These are phyloP conservation scores for Zasmidium cellare DNA, from an alignment of 2,329 filamentous ascomycete genomes.

Conservation along the genomic window DNA sequence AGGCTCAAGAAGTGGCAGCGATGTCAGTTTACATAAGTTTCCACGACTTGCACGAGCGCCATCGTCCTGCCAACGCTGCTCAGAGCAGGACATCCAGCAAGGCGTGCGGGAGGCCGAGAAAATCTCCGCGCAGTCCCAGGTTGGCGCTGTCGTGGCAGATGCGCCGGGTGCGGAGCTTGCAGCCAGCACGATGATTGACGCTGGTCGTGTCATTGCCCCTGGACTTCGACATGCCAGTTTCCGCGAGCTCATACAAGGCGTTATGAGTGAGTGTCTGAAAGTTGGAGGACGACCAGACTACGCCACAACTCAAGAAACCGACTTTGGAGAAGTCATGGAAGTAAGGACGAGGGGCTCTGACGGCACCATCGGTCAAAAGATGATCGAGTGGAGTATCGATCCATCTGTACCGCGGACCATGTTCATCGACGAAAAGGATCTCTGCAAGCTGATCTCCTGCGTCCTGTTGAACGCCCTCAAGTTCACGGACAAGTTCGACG, in stretches of 20 bases:
- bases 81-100: conserved; percentile 22
- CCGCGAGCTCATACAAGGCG: conserved; percentile 52
- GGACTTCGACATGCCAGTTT: conserved; percentile 50
- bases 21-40: conserved; percentile 27
- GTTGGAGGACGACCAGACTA: conserved; percentile 55
- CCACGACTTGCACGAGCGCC: conserved; percentile 6
- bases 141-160: conserved; percentile 12
- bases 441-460: conserved; percentile 64
- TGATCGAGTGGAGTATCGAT: conserved; percentile 53
- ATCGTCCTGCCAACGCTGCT: conserved; percentile 18
- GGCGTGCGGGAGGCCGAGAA: conserved; percentile 31
- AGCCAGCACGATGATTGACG: background rate
- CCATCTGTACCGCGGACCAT: conserved; percentile 54
- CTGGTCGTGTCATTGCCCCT: conserved; percentile 41
- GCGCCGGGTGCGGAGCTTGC: conserved; percentile 16
- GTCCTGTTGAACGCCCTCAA: conserved; percentile 68
- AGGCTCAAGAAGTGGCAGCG: conserved; percentile 23
- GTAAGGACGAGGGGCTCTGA: conserved; percentile 46
- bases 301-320: conserved; percentile 48
- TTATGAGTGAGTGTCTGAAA: conserved; percentile 54
- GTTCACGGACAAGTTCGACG: conserved; percentile 61
- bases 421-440: conserved; percentile 62
- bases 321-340: conserved; percentile 51
- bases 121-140: conserved; percentile 19
- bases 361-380: conserved; percentile 47